phyloP scores from a whole-genome alignment of 345 rosid species.

The Eucalyptus globulus region DNA sequence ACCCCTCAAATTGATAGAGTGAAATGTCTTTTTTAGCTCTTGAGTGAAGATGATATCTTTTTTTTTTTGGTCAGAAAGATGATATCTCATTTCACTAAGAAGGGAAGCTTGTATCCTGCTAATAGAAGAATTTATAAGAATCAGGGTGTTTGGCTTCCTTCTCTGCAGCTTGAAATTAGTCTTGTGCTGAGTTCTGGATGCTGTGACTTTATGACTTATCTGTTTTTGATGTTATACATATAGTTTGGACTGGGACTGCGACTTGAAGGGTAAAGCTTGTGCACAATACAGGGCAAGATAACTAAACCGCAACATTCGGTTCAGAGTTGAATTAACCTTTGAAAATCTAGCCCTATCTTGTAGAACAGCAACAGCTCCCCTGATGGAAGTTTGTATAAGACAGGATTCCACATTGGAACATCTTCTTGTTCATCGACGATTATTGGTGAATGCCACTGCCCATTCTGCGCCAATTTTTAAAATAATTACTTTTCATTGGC shows the following conservation, averaged over 20 bases:
- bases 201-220: background rate
- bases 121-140: background rate
- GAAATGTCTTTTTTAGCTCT: background rate
- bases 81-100: background rate
- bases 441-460: conserved; percentile 48
- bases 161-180: background rate
- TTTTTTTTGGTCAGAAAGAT: too few relatives aligned
- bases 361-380: conserved; percentile 73
- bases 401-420: conserved; percentile 92
- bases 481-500: background rate
- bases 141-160: background rate
- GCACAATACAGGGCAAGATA: background rate
- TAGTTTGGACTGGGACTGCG: background rate
- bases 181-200: background rate
- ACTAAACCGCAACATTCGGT: background rate
- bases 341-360: conserved; percentile 79
- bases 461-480: conserved; percentile 32
- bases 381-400: conserved; percentile 67
- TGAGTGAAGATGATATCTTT: background rate
- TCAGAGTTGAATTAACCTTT: conserved; percentile 31
- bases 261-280: background rate
- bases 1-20: background rate
- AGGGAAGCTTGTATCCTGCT: background rate
- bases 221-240: background rate
- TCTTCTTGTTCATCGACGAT: conserved; percentile 53